Evolutionary conservation across 2,329 filamentous ascomycete genomes (phyloP), one percentile per base, ranked within the genome.

Genomic region (Ceratocystis colombiana): DNA sequence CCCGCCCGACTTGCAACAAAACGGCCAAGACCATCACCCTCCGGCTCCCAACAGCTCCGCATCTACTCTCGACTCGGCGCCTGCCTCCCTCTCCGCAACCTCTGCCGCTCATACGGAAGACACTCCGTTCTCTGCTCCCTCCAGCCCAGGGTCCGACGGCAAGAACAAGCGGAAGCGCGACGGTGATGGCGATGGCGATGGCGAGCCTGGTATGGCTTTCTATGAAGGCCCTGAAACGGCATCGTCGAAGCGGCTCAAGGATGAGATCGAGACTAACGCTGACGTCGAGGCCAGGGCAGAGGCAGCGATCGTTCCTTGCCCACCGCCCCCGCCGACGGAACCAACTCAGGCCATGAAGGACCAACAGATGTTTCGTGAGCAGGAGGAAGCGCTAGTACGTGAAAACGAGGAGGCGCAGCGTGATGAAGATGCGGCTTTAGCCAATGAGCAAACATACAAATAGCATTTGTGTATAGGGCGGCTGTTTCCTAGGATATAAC

Each of bases 121-220:
- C 1, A 70, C 70, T 12, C 66, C 67, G 5, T 70, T 71, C 25
- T 71, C 74, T 3, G 73, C 76, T 25, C 53, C 65, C 30, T 68
- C 67, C 5, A 65, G 73, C 71, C 22, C 75, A 28, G 75, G 71
- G 25, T 79, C 78, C 2, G 79, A 80, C 3, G 76, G 75, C 48
- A 80, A 80, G 65, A 77, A 82, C 62, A 90, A 90, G 74, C 82
- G 88, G 8, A 90, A 90, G 74, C 81, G 86, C 61, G 30, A 33
- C 7, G 30, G 5, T 8, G 30, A 33, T 33, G 30, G 30, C 30
- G 30, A 33, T 33, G 30, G 30, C 30, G 30, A 37, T n/a, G 72
- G 72, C 41, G 74, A 74, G n/a, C 71, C 71, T 0, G 73, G 70
- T 25, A 44, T 57, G 22, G 59, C 57, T 59, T 61, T 64, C 33